phyloP scores from a whole-genome alignment of 2,329 filamentous ascomycete species.

The Penicillium sp. region DNA sequence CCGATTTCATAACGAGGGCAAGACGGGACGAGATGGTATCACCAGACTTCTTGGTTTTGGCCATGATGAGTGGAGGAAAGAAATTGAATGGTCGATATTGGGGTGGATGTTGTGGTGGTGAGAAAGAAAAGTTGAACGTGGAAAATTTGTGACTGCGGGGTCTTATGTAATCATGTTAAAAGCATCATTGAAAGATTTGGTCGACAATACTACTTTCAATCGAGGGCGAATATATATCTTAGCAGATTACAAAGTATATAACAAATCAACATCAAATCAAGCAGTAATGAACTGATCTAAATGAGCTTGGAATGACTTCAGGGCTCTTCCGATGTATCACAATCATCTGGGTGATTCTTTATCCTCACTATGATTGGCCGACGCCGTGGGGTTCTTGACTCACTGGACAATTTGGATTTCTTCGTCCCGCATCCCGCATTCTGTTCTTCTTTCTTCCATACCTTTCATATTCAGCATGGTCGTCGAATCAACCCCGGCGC shows the following conservation, averaged over 20 bases:
- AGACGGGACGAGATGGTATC: constrained; percentile 70
- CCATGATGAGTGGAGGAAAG: constrained; percentile 50
- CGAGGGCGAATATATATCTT: too few species aligned
- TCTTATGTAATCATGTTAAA: too few species aligned
- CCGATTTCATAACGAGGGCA: constrained; percentile 61
- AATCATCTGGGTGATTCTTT: too few species aligned
- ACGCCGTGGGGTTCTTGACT: constrained; percentile 13
- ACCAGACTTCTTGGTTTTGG: constrained; percentile 69
- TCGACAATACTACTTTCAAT: too few species aligned
- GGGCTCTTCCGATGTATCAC: too few species aligned
- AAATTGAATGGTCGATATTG: constrained; percentile 2
- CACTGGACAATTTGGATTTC: constrained; percentile 5
- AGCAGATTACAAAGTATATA: too few species aligned
- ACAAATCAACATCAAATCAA: too few species aligned
- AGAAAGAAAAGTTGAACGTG: not conserved
- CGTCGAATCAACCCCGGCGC: constrained; percentile 17
- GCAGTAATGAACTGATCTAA: too few species aligned
- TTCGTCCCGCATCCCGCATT: constrained; percentile 1
- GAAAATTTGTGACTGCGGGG: too few species aligned
- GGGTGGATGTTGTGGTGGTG: not conserved
- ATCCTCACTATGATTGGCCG: too few species aligned
- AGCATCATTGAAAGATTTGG: too few species aligned
- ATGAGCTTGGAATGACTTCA: too few species aligned
- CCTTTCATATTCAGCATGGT: constrained; percentile 18
- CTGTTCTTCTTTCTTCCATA: constrained; percentile 4